phyloP scores from a whole-genome alignment of 2,329 filamentous ascomycete species.

The Onygenales sp. region DNA sequence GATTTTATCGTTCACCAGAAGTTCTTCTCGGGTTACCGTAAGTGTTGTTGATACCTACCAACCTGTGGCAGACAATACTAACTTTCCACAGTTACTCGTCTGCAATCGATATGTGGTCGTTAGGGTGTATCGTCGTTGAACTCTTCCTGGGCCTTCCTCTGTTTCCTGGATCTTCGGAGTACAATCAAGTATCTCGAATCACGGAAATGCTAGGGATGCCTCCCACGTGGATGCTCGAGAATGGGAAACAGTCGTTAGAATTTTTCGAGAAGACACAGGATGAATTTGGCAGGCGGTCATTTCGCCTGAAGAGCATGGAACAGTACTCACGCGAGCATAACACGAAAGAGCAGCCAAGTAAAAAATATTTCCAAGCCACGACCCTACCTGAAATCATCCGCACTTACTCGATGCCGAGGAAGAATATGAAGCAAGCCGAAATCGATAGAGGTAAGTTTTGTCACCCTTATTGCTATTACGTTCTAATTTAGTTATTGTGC shows the following conservation, averaged over 20 bases:
- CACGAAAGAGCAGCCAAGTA: constrained; percentile 97
- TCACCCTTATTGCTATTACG: background rate
- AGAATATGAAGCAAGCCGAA: constrained; percentile 98
- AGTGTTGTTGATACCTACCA: constrained; percentile 14
- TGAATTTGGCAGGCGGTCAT: constrained; percentile 84
- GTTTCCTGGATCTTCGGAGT: constrained; percentile 95
- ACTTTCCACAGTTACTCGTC: constrained; percentile 62
- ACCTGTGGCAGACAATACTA: background rate
- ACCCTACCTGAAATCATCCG: constrained; percentile 95
- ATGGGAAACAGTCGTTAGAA: constrained; percentile 93
- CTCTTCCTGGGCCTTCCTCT: constrained; percentile 88
- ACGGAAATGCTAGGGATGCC: constrained; percentile 97
- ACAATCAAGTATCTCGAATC: constrained; percentile 95
- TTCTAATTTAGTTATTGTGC: constrained; percentile 2
- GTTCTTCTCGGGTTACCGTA: constrained; percentile 82
- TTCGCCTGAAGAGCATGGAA: constrained; percentile 93
- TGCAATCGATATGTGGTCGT: constrained; percentile 98
- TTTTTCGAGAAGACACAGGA: constrained; percentile 93
- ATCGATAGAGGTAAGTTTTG: constrained; percentile 73
- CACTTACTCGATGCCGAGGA: constrained; percentile 94
- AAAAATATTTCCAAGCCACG: constrained; percentile 96
- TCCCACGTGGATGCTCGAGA: constrained; percentile 98
- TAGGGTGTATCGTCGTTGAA: constrained; percentile 97
- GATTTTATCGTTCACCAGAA: constrained; percentile 95
- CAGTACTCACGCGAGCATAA: constrained; percentile 93